Percentiles rank a stretch among this genome's conserved stretches.
These are phyloP conservation scores for Sarocladium oryzae DNA, from an alignment of 2,329 filamentous ascomycete species.

Conservation along the genomic window DNA sequence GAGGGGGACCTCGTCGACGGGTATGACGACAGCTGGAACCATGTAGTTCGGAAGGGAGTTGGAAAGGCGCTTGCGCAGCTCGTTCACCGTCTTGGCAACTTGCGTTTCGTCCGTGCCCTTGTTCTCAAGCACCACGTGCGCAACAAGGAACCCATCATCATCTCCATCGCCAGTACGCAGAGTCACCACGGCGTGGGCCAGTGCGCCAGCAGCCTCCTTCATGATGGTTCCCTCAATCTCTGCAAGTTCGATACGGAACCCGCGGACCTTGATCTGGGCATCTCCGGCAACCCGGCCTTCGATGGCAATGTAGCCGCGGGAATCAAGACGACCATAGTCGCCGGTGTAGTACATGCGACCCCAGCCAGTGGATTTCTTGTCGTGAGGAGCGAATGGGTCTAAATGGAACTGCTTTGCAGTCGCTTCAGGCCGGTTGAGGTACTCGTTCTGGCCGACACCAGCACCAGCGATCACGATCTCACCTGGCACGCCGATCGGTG, in stretches of 20 bases:
- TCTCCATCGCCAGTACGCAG: not conserved
- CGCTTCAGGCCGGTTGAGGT: not conserved
- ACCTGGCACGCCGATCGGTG: not conserved
- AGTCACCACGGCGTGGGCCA: not conserved
- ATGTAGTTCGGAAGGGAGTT: conserved; percentile 2
- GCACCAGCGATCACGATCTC: not conserved
- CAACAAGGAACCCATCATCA: not conserved
- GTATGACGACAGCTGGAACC: not conserved
- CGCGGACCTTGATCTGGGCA: conserved; percentile 52
- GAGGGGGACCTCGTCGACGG: not conserved
- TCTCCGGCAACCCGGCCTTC: conserved; percentile 21
- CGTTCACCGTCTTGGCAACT: not conserved
- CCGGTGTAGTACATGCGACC: not conserved
- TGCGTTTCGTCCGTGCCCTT: not conserved
- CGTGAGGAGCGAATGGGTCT: not conserved
- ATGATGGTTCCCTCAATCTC: not conserved
- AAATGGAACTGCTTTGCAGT: not conserved
- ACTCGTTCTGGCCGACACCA: not conserved
- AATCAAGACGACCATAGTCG: not conserved
- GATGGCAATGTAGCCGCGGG: not conserved
- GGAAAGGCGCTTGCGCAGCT: not conserved
- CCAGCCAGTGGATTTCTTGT: not conserved
- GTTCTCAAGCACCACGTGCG: not conserved
- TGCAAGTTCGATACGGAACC: conserved; percentile 48
- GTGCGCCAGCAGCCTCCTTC: not conserved